Percentiles rank a stretch among this genome's conserved stretches.
These are phyloP conservation scores for Aspergillus affinis DNA, from an alignment of 495 filamentous ascomycete species.

Conservation along the genomic window DNA sequence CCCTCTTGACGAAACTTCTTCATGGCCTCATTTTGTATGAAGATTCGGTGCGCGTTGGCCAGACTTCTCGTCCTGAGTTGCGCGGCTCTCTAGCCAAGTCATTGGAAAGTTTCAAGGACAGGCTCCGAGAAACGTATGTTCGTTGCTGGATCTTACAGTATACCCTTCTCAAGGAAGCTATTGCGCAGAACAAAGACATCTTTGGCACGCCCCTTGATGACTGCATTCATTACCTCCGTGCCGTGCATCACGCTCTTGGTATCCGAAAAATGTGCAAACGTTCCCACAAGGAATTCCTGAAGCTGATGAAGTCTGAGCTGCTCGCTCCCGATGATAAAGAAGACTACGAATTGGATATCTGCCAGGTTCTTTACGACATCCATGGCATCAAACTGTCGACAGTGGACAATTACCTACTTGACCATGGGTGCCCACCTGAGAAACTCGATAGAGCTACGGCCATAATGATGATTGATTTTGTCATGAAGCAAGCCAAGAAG, in stretches of 20 bases:
- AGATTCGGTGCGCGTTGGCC: conserved; percentile 75
- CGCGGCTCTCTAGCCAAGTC: conserved; percentile 45
- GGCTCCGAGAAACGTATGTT: conserved; percentile 85
- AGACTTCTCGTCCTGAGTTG: conserved; percentile 46
- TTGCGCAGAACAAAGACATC: conserved; percentile 59
- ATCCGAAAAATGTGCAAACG: conserved; percentile 81
- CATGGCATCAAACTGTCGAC: conserved; percentile 79
- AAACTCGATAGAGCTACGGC: conserved; percentile 74
- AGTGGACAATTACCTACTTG: conserved; percentile 62
- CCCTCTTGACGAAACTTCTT: conserved; percentile 65
- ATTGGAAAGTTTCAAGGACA: conserved; percentile 60
- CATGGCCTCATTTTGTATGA: conserved; percentile 79
- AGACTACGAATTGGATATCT: conserved; percentile 74
- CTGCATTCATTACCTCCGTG: conserved; percentile 69
- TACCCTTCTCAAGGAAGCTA: conserved; percentile 71
- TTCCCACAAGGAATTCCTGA: conserved; percentile 84
- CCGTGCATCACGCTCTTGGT: conserved; percentile 82
- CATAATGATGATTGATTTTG: conserved; percentile 74
- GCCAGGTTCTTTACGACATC: conserved; percentile 85
- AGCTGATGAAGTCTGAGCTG: conserved; percentile 80
- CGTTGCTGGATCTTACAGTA: conserved; percentile 81
- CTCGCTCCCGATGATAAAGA: conserved; percentile 60
- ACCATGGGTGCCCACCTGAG: conserved; percentile 75
- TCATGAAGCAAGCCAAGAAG: conserved; percentile 74
- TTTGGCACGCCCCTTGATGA: conserved; percentile 67